These are phyloP conservation scores for Hyaloscypha finlandica DNA, from an alignment of 495 filamentous ascomycete species.

Conservation along the genomic window DNA sequence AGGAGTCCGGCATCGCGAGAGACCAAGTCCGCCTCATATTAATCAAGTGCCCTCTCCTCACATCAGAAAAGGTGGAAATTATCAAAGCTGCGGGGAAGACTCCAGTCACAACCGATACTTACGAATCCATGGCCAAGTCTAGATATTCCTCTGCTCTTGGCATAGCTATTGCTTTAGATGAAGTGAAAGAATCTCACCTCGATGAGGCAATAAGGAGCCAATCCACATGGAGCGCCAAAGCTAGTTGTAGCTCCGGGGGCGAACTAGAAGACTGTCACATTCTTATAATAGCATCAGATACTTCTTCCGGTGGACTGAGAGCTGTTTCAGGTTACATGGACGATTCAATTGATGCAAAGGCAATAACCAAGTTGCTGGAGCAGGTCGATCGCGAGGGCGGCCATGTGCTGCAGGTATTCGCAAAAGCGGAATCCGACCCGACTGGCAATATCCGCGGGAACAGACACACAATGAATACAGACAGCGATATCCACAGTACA, in stretches of 20 bases:
- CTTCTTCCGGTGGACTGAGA: slow-evolving; percentile 20
- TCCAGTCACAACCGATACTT: slow-evolving; percentile 32
- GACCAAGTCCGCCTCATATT: slow-evolving; percentile 30
- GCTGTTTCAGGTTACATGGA: slow-evolving; percentile 31
- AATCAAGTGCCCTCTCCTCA: slow-evolving; percentile 32
- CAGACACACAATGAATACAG: slow-evolving; percentile 35
- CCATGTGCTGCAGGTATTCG: slow-evolving; percentile 30
- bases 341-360: slow-evolving; percentile 32
- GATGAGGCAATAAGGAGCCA: slow-evolving; percentile 24
- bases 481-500: slow-evolving; percentile 33
- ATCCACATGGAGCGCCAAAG: slow-evolving; percentile 26
- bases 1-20: slow-evolving; percentile 9
- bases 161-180: slow-evolving; percentile 28
- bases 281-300: slow-evolving; percentile 31
- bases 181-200: slow-evolving; percentile 20
- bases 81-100: slow-evolving; percentile 19
- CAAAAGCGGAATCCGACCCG: slow-evolving; percentile 32
- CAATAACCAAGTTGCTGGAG: slow-evolving; percentile 24
- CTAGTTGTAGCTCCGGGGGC: slow-evolving; percentile 31
- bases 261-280: slow-evolving; percentile 35
- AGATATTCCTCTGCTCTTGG: slow-evolving; percentile 31
- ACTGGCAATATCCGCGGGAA: slow-evolving; percentile 25
- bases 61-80: slow-evolving; percentile 26
- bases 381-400: slow-evolving; percentile 24
- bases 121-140: slow-evolving; percentile 33